phyloP scores from a whole-genome alignment of 169 alveolate species.

The Plasmodium cynomolgi region DNA sequence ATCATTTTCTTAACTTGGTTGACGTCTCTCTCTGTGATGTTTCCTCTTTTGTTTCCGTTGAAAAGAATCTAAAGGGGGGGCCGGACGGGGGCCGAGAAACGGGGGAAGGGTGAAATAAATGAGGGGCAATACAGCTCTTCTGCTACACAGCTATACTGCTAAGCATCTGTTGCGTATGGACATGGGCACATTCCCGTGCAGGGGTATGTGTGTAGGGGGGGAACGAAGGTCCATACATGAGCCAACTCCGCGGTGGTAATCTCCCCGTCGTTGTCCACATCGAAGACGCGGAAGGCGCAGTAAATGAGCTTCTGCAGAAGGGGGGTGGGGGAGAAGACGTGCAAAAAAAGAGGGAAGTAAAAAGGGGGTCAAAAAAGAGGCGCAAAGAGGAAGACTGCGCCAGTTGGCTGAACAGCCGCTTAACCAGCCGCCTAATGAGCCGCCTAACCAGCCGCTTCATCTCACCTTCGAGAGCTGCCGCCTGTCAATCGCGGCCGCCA shows the following conservation, averaged over 20 bases:
- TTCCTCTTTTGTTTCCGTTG: slow-evolving; percentile 71
- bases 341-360: neutral
- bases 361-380: neutral
- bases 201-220: neutral
- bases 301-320: slow-evolving; percentile 76
- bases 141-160: too few species aligned
- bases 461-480: slow-evolving; percentile 51
- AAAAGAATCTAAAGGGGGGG: slow-evolving; percentile 51
- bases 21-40: slow-evolving; percentile 68
- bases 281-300: slow-evolving; percentile 87
- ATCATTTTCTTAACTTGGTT: slow-evolving; percentile 78
- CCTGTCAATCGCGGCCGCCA: slow-evolving; percentile 86
- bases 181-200: neutral
- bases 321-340: neutral
- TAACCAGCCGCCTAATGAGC: too few species aligned
- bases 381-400: neutral
- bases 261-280: slow-evolving; percentile 86
- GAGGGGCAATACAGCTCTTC: neutral
- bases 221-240: slow-evolving; percentile 72
- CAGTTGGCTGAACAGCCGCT: neutral
- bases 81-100: neutral
- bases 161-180: neutral
- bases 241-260: slow-evolving; percentile 85
- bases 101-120: neutral
- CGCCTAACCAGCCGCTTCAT: neutral